Percentiles rank a stretch among this genome's conserved stretches.
phyloP scores from a whole-genome alignment of 1,139 yeast genomes.

The Geotrichum candidum region DNA sequence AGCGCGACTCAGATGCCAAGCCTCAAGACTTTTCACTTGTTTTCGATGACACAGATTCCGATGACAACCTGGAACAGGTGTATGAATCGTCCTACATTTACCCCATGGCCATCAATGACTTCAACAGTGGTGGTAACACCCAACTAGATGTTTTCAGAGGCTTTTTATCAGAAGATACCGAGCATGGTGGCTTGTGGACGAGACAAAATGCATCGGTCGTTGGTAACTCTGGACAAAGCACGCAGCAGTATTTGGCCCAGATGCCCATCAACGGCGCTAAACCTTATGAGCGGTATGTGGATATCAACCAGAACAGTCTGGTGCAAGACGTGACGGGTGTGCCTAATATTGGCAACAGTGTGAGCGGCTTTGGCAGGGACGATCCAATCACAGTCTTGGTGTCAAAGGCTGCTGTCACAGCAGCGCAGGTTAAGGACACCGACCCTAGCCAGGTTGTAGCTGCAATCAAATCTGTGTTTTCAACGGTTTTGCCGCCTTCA shows the following conservation, averaged over 20 bases:
- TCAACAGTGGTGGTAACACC: not conserved
- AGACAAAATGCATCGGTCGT: conserved; percentile 15
- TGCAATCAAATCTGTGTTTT: conserved; percentile 13
- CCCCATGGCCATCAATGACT: conserved; percentile 16
- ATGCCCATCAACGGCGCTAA: conserved; percentile 1
- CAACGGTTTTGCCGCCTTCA: conserved; percentile 8
- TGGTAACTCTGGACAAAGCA: not conserved
- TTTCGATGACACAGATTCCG: conserved; percentile 9
- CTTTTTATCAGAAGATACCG: conserved; percentile 12
- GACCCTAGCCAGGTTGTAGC: not conserved
- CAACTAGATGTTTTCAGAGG: conserved; percentile 15
- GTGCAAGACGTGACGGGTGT: conserved; percentile 8
- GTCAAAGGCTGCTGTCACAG: conserved; percentile 12
- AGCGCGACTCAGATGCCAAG: not conserved
- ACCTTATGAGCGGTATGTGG: conserved; percentile 13
- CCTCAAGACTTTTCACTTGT: conserved; percentile 11
- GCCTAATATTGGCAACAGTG: conserved; percentile 5
- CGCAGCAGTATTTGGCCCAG: conserved; percentile 12
- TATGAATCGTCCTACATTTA: conserved; percentile 16
- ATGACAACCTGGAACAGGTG: conserved; percentile 8
- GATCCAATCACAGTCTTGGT: conserved; percentile 16
- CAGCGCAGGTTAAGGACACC: conserved; percentile 1
- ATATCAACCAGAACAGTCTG: conserved; percentile 1
- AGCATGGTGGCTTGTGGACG: conserved; percentile 16
- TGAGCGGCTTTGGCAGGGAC: conserved; percentile 8